Conservation (phyloP, 108 stramenopile genomes). For the Skeletonema menzelii region DNA sequence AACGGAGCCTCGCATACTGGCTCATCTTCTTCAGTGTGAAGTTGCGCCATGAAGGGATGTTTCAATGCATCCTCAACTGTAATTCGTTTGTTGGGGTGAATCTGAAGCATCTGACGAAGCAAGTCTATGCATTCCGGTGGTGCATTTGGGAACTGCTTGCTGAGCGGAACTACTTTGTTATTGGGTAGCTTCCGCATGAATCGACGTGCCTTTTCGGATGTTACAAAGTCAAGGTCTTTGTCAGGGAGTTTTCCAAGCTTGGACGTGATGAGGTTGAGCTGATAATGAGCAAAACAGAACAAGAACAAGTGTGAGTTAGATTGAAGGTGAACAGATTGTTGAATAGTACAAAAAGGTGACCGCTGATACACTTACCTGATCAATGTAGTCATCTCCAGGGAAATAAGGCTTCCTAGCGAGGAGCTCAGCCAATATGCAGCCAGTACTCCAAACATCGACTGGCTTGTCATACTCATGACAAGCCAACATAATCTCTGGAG, state of each 20-base stretch:
- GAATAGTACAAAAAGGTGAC: constrained; percentile 23
- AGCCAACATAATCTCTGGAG: constrained; percentile 99
- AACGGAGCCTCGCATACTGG: constrained; percentile 64
- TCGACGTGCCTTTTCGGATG: constrained; percentile 88
- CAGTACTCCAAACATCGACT: constrained; percentile 96
- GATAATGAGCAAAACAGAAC: neutral
- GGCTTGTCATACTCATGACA: constrained; percentile 98
- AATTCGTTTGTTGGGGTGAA: constrained; percentile 89
- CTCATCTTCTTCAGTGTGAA: constrained; percentile 88
- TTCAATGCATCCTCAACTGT: constrained; percentile 89
- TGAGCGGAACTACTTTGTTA: constrained; percentile 61
- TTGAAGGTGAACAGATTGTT: neutral
- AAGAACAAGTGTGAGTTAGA: neutral
- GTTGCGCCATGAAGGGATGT: constrained; percentile 91
- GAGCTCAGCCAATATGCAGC: constrained; percentile 99
- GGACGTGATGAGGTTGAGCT: constrained; percentile 83
- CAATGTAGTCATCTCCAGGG: constrained; percentile 99
- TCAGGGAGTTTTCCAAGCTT: constrained; percentile 94
- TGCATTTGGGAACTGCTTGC: constrained; percentile 75
- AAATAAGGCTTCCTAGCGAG: constrained; percentile 94
- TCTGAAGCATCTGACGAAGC: constrained; percentile 88
- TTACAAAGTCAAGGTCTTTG: constrained; percentile 92
- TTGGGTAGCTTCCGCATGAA: constrained; percentile 89
- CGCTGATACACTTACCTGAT: constrained; percentile 90
- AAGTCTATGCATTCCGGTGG: constrained; percentile 88